Conservation (phyloP, 2,329 filamentous ascomycete species). For the Talaromyces piceae region DNA sequence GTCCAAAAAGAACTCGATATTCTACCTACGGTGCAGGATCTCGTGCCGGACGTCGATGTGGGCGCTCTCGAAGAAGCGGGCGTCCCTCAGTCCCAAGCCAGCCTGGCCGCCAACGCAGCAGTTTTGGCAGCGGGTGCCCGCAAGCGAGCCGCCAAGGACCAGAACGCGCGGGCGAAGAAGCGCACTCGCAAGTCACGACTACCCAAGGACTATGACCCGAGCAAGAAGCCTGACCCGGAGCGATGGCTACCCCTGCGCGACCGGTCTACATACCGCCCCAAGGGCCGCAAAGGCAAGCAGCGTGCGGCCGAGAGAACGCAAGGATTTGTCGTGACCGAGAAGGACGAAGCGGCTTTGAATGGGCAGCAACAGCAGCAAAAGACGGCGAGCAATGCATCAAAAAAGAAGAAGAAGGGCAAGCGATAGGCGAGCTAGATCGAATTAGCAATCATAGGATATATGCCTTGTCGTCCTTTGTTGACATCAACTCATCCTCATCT, state of each 20-base stretch:
- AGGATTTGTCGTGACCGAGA: conserved; percentile 71
- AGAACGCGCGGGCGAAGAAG: conserved; percentile 28
- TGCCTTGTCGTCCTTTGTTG: no score
- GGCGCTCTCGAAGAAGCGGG: conserved; percentile 39
- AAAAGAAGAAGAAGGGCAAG: conserved; percentile 49
- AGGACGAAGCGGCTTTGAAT: conserved; percentile 48
- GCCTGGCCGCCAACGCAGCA: conserved; percentile 24
- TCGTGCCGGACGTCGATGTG: conserved; percentile 36
- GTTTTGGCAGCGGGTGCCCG: conserved; percentile 28
- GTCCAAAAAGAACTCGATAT: conserved; percentile 29
- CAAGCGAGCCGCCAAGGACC: conserved; percentile 32
- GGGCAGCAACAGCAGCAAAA: conserved; percentile 22
- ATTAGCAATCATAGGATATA: background rate
- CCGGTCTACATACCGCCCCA: conserved; percentile 78
- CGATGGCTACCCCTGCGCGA: conserved; percentile 89
- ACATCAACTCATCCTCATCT: no score
- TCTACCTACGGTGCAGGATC: conserved; percentile 33
- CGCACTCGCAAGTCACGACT: conserved; percentile 40
- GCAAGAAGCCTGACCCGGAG: conserved; percentile 78
- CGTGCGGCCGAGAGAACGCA: conserved; percentile 72
- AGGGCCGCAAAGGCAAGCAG: conserved; percentile 87
- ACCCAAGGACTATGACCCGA: conserved; percentile 53
- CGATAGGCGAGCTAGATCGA: conserved; percentile 18
- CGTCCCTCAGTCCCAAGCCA: conserved; percentile 29
- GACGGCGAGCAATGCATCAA: conserved; percentile 23